Percentiles rank a stretch among this genome's conserved stretches.
These are phyloP conservation scores for Penicillium goetzii DNA, from an alignment of 495 filamentous ascomycete genomes.

Conservation along the genomic window DNA sequence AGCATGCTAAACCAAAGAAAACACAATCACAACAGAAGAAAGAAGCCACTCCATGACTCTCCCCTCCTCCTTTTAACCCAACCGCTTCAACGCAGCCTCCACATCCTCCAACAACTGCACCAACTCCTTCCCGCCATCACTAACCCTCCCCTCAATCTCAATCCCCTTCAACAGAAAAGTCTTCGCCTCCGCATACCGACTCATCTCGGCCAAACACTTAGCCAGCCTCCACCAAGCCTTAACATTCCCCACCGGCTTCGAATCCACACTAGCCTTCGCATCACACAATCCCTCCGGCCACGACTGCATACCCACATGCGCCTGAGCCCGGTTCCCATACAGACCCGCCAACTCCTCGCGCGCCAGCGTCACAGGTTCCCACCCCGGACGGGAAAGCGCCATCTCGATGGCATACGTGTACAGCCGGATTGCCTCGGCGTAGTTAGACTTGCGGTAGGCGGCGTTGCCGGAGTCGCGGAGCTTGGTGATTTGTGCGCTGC, in stretches of 20 bases:
- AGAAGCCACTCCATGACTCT: not conserved
- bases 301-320: slow-evolving; percentile 73
- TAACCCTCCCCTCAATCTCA: slow-evolving; percentile 80
- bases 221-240: slow-evolving; percentile 94
- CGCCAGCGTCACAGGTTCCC: slow-evolving; percentile 83
- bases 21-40: not conserved
- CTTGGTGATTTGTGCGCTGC: slow-evolving; percentile 81
- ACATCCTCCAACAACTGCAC: slow-evolving; percentile 70
- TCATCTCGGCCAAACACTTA: slow-evolving; percentile 88
- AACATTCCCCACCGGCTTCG: slow-evolving; percentile 81
- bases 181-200: slow-evolving; percentile 77
- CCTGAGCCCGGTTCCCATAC: slow-evolving; percentile 88
- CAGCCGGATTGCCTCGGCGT: slow-evolving; percentile 74
- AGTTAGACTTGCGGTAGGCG: slow-evolving; percentile 73
- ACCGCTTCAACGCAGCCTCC: slow-evolving; percentile 47
- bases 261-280: slow-evolving; percentile 86
- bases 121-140: slow-evolving; percentile 64
- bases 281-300: slow-evolving; percentile 86
- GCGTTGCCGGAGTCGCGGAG: slow-evolving; percentile 86
- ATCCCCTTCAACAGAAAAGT: slow-evolving; percentile 72
- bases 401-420: slow-evolving; percentile 87
- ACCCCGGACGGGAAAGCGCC: slow-evolving; percentile 77
- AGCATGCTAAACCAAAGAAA: slow-evolving; percentile 2
- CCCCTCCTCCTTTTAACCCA: not conserved
- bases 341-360: slow-evolving; percentile 80